Base-by-base conservation (phyloP, 1,284 basidiomycete species). In the Cryptococcus wingfieldii region DNA sequence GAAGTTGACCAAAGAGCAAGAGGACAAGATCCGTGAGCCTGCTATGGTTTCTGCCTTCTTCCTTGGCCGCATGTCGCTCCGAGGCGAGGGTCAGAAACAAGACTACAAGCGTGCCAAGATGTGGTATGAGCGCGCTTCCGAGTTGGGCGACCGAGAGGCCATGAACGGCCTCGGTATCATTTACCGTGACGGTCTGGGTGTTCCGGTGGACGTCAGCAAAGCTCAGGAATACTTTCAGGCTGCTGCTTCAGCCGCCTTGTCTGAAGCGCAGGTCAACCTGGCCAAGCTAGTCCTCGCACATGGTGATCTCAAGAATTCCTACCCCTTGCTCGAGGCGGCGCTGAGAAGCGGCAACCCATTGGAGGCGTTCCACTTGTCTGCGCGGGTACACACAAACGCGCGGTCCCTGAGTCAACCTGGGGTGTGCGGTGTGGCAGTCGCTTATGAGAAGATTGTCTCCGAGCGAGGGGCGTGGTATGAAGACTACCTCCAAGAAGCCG, bases 131-230 rank as follows among this genome's bases (percentile, higher is more conserved):
- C 81, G 94, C 45, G 95, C 92, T 0, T 86, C 83, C 5, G 85
- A 86, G 53, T 82, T 77, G 69, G 86, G 86, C 34, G 92, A 98
- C 66, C 83, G 86, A 59, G 93, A 96, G 72, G 88, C 86, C 54
- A 84, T 88, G 60, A 96, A 96, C 69, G 88, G 87, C 0, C 79
- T 98, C 18, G 96, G 94, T 1, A 86, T 98, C 63, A 91, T 98
- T 62, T 88, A 86, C 77, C 82, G 93, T 46, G 93, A 98, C 69
- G 95, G 91, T 0, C 78, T 96, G 16, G 89, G 93, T 60, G 71
- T 84, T n/a, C 67, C 66, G 9, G 53, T 50, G 10, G 70, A 76
- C 56, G 48, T 48, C 37, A 54, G 58, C 9, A 86, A 84, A 70
- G 88, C 91, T 0, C 63, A 85, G 34, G 65, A 67, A 16, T 81